Conservation (phyloP, 495 filamentous ascomycete species). For the Penicillium daleae region DNA sequence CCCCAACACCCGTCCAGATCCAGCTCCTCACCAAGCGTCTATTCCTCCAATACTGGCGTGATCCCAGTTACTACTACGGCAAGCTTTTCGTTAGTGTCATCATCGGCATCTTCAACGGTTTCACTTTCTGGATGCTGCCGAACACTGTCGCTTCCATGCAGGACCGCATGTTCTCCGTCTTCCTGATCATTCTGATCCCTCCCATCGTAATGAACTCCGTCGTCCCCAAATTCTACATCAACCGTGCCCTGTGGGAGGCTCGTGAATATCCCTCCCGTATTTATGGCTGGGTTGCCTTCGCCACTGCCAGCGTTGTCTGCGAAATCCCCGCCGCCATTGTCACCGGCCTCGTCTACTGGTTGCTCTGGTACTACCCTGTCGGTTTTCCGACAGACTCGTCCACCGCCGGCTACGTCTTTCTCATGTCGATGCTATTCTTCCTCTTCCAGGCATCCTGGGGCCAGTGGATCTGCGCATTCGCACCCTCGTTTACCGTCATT, state of each 20-base stretch:
- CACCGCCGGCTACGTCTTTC: conserved; percentile 77
- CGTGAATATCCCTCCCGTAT: conserved; percentile 77
- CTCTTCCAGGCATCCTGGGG: conserved; percentile 79
- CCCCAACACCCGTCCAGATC: conserved; percentile 61
- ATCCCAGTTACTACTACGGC: conserved; percentile 72
- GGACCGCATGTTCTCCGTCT: conserved; percentile 77
- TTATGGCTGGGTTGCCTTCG: conserved; percentile 85
- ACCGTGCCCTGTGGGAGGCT: conserved; percentile 74
- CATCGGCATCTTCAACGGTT: conserved; percentile 77
- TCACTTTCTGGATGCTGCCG: conserved; percentile 81
- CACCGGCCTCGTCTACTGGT: conserved; percentile 67
- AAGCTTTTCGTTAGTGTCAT: conserved; percentile 73
- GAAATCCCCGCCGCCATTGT: conserved; percentile 77
- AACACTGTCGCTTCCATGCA: conserved; percentile 72
- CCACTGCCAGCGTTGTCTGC: conserved; percentile 71
- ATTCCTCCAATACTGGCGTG: conserved; percentile 73
- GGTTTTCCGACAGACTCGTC: conserved; percentile 68
- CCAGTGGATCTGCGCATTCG: conserved; percentile 83
- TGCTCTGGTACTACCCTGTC: conserved; percentile 79
- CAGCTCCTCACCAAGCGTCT: conserved; percentile 64
- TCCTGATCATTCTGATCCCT: conserved; percentile 75
- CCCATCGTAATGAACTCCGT: conserved; percentile 74
- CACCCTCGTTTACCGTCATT: conserved; percentile 79
- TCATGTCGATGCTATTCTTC: conserved; percentile 83
- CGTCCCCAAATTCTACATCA: conserved; percentile 82